Percentiles rank a stretch among this genome's conserved stretches.
Evolutionary conservation across 2,329 filamentous ascomycete genomes (phyloP).

Genomic region (Calonectria honghensis): DNA sequence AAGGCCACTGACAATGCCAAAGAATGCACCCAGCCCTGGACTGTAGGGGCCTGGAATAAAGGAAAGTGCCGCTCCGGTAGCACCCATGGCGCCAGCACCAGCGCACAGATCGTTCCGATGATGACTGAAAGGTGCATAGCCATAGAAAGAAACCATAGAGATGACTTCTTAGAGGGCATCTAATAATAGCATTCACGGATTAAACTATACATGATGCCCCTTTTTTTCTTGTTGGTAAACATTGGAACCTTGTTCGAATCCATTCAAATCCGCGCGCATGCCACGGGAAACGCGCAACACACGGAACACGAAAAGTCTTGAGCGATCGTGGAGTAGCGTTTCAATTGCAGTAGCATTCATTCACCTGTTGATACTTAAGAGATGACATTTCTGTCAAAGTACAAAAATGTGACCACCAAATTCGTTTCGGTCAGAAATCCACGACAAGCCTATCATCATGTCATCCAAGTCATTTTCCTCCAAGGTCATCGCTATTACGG

Average conservation of each 20-base stretch:
- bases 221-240: neutral
- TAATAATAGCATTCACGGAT: too few species aligned
- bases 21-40: neutral
- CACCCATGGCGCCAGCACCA: neutral
- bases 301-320: neutral
- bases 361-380: neutral
- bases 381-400: neutral
- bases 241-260: neutral
- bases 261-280: neutral
- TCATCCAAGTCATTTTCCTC: neutral
- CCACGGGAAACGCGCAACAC: slow-evolving; percentile 6
- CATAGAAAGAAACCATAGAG: too few species aligned
- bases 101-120: neutral
- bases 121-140: too few species aligned
- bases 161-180: too few species aligned
- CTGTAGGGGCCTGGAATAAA: neutral
- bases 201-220: too few species aligned
- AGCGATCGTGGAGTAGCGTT: neutral
- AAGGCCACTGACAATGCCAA: neutral
- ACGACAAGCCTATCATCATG: neutral
- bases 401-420: neutral
- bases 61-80: neutral
- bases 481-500: slow-evolving; percentile 10
- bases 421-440: too few species aligned
- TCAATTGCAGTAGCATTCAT: neutral